phyloP scores from a whole-genome alignment of 192 early-diverging fungal genomes.

The Coemansia sp. region DNA sequence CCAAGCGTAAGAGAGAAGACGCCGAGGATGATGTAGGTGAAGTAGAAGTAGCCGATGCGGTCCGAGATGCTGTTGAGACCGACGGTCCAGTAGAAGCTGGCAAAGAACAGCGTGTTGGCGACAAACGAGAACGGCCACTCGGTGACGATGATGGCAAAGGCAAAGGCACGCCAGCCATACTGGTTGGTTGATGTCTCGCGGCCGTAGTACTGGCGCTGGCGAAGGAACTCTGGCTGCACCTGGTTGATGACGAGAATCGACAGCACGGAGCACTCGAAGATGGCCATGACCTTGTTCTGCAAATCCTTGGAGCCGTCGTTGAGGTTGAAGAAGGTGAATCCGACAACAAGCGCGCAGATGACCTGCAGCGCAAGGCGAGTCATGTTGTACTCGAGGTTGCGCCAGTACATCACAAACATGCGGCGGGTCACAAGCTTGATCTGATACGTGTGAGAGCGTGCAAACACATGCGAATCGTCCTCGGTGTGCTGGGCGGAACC shows the following conservation, averaged over 20 bases:
- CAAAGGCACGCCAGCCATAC: conserved; percentile 67
- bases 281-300: conserved; percentile 61
- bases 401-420: conserved; percentile 71
- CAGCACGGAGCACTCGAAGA: conserved; percentile 56
- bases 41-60: conserved; percentile 63
- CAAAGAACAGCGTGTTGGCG: conserved; percentile 57
- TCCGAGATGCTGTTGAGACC: conserved; percentile 54
- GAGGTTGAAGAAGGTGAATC: conserved; percentile 70
- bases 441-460: conserved; percentile 50
- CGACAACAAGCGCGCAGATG: conserved; percentile 61
- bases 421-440: conserved; percentile 60
- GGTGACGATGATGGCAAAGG: conserved; percentile 59
- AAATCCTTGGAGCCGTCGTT: conserved; percentile 57
- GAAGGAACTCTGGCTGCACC: conserved; percentile 65
- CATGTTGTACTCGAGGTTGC: conserved; percentile 70
- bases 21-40: conserved; percentile 56
- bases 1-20: conserved; percentile 60
- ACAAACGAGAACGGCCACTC: conserved; percentile 66
- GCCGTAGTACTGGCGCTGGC: conserved; percentile 60
- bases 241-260: conserved; percentile 63
- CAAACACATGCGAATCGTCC: conserved; percentile 30
- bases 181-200: conserved; percentile 65
- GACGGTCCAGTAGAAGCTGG: conserved; percentile 64
- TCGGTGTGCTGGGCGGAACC: conserved; percentile 13
- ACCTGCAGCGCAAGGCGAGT: conserved; percentile 61